A percentile compares a stretch with the other conserved stretches of the same genome.
Conservation (phyloP, 257 asterid genomes). For the Plectranthus barbatus region DNA sequence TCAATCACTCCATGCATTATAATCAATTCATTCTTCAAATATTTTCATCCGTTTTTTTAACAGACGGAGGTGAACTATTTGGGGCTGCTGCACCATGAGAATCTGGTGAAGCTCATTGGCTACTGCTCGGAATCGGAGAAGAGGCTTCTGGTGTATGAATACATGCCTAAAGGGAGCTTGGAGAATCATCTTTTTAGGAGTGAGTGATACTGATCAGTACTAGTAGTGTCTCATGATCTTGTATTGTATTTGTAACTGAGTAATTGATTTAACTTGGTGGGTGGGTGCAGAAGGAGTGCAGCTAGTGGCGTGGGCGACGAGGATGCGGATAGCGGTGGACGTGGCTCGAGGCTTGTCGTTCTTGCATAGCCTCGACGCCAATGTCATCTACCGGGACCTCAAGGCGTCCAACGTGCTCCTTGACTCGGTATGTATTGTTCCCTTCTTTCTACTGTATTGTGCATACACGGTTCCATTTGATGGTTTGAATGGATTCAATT, state of each 20-base stretch:
- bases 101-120: conserved; percentile 40
- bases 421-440: conserved; percentile 30
- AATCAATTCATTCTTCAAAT: background rate
- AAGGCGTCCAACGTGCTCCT: conserved; percentile 49
- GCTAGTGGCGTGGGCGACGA: conserved; percentile 37
- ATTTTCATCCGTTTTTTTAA: background rate
- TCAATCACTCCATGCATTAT: background rate
- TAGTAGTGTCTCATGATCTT: too few species aligned
- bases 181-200: conserved; percentile 44
- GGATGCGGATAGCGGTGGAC: conserved; percentile 40
- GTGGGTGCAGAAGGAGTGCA: conserved; percentile 38
- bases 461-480: too few species aligned
- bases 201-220: conserved; percentile 3
- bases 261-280: background rate
- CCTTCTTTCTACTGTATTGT: too few species aligned
- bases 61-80: conserved; percentile 40
- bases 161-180: conserved; percentile 46
- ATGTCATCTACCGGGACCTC: conserved; percentile 47
- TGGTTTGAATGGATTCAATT: too few species aligned
- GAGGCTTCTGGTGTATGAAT: conserved; percentile 38
- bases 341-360: conserved; percentile 44
- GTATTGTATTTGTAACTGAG: too few species aligned
- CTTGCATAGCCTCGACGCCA: conserved; percentile 40
- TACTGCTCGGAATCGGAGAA: conserved; percentile 32
- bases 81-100: conserved; percentile 33